These are phyloP conservation scores for Elsinoe arachidis DNA, from an alignment of 2,329 filamentous ascomycete genomes.

Conservation along the genomic window DNA sequence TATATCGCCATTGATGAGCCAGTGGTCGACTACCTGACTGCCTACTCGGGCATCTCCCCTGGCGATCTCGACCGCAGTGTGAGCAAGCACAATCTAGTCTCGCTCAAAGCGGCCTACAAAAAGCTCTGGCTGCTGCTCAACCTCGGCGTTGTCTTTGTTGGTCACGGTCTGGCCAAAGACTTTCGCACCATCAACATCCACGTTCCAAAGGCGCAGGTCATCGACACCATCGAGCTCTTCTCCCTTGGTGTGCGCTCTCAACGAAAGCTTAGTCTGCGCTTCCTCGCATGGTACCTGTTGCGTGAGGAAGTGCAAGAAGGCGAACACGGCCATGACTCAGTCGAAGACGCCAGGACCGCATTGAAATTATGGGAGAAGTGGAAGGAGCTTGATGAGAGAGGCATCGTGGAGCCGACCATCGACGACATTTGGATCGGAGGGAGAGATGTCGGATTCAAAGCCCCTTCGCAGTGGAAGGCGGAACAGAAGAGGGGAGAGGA, in stretches of 20 bases:
- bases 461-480: slow-evolving; percentile 21
- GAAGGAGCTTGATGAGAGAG: slow-evolving; percentile 78
- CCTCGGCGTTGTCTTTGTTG: slow-evolving; percentile 85
- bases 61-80: slow-evolving; percentile 72
- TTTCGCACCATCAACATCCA: slow-evolving; percentile 98
- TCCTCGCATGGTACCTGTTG: slow-evolving; percentile 82
- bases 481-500: slow-evolving; percentile 17
- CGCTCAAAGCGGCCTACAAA: slow-evolving; percentile 89
- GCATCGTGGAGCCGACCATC: slow-evolving; percentile 72
- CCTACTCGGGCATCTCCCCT: slow-evolving; percentile 82
- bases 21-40: slow-evolving; percentile 90
- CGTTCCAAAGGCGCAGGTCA: slow-evolving; percentile 78
- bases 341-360: slow-evolving; percentile 89
- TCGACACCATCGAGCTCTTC: slow-evolving; percentile 90
- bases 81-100: slow-evolving; percentile 74
- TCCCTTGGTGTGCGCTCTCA: slow-evolving; percentile 64
- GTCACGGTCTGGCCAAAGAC: slow-evolving; percentile 87
- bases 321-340: slow-evolving; percentile 64
- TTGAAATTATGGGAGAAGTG: slow-evolving; percentile 85
- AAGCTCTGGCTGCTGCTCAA: slow-evolving; percentile 96
- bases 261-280: slow-evolving; percentile 83
- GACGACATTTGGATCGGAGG: slow-evolving; percentile 72
- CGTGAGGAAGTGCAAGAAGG: slow-evolving; percentile 91
- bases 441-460: slow-evolving; percentile 42
- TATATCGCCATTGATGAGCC: slow-evolving; percentile 88